Percentiles rank a stretch among this genome's conserved stretches.
phyloP scores from a whole-genome alignment of 2,329 filamentous ascomycete species.

The Botrytis tulipae region DNA sequence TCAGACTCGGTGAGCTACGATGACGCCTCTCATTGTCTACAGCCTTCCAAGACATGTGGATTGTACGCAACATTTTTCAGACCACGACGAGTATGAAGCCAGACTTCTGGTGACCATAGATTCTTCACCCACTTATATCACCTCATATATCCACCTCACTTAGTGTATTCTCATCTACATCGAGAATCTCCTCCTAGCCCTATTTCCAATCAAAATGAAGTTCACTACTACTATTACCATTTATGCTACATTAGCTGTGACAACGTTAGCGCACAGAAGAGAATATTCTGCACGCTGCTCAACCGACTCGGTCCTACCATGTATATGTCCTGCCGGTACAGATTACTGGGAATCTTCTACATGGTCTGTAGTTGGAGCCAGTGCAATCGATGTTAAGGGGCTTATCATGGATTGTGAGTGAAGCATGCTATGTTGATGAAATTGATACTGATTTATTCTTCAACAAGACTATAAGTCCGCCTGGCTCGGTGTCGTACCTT shows the following conservation, averaged over 20 bases:
- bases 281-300: background rate
- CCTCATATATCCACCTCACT: background rate
- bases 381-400: constrained; percentile 6
- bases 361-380: constrained; percentile 3
- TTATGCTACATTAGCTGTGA: background rate
- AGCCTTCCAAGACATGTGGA: background rate
- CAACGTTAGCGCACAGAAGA: background rate
- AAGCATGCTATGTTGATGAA: fast-evolving
- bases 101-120: background rate
- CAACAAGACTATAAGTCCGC: background rate
- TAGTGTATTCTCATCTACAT: background rate
- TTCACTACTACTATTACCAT: background rate
- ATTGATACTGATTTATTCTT: background rate
- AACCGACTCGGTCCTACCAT: background rate
- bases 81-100: background rate
- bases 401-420: constrained; percentile 16
- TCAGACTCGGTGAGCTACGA: background rate
- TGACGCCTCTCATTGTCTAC: background rate
- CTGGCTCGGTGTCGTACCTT: constrained; percentile 1
- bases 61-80: too few relatives aligned
- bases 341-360: constrained; percentile 17
- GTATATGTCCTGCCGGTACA: background rate
- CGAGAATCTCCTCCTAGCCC: background rate
- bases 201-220: background rate
- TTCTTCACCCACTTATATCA: background rate